phyloP scores from a whole-genome alignment of 1,284 basidiomycete genomes.

The Heterobasidion irregulare region DNA sequence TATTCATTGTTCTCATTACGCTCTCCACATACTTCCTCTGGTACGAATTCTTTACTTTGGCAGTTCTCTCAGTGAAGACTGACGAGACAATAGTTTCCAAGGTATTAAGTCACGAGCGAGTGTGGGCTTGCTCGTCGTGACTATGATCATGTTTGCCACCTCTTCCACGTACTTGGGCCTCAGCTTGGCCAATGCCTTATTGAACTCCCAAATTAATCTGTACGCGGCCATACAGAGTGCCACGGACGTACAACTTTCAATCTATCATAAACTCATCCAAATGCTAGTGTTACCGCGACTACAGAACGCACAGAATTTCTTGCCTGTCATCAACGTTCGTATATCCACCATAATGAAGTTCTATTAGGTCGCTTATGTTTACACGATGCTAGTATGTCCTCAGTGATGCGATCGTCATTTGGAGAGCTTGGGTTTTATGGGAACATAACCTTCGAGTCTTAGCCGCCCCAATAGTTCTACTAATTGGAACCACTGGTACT shows the following conservation, averaged over 20 bases:
- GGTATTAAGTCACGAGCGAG: background rate
- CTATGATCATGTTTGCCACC: background rate
- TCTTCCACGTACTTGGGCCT: background rate
- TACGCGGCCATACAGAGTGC: background rate
- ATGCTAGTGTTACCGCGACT: background rate
- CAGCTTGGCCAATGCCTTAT: background rate
- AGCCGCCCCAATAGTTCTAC: background rate
- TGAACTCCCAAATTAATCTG: background rate
- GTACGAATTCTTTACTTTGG: background rate
- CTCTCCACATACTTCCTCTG: background rate
- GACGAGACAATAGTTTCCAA: background rate
- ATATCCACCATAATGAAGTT: background rate
- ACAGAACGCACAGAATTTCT: background rate
- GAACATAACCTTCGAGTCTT: background rate
- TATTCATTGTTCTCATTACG: background rate
- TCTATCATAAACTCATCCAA: background rate
- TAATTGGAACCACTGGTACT: background rate
- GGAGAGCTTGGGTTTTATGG: background rate
- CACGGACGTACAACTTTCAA: background rate
- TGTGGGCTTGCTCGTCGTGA: background rate
- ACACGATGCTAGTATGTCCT: background rate
- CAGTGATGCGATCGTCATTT: background rate
- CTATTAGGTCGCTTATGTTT: too few relatives aligned
- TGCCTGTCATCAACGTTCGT: background rate
- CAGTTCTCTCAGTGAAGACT: background rate